A percentile compares a stretch with the other conserved stretches of the same genome.
Evolutionary conservation across 2,329 filamentous ascomycete species (phyloP).

Genomic region (Exophiala sideris): DNA sequence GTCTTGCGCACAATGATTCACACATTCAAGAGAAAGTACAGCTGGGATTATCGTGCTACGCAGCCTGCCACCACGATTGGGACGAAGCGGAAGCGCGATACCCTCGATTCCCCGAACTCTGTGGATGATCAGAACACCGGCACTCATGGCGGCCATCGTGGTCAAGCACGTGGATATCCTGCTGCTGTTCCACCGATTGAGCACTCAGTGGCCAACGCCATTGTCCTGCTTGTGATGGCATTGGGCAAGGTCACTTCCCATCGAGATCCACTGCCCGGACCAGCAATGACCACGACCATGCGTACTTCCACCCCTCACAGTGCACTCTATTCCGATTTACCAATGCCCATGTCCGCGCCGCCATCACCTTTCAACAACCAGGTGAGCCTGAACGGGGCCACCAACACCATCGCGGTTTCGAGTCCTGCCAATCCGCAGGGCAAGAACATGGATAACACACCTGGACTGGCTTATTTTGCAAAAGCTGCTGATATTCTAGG

Average conservation of each 20-base stretch:
- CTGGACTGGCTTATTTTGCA: constrained; percentile 85
- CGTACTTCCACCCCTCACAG: constrained; percentile 31
- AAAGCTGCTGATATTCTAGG: constrained; percentile 83
- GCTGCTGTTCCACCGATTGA: constrained; percentile 32
- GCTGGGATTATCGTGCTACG: constrained; percentile 29
- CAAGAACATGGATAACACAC: constrained; percentile 78
- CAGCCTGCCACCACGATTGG: constrained; percentile 17
- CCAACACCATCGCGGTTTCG: constrained; percentile 3
- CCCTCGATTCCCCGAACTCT: constrained; percentile 21
- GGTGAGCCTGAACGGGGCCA: constrained; percentile 18
- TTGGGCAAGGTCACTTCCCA: constrained; percentile 75
- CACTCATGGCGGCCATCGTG: background rate
- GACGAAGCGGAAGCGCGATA: constrained; percentile 28
- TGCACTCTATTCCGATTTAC: constrained; percentile 23
- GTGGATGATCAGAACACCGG: constrained; percentile 15
- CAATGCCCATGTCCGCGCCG: constrained; percentile 27
- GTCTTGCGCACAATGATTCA: constrained; percentile 53
- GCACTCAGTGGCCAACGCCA: constrained; percentile 71
- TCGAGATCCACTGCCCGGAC: constrained; percentile 50
- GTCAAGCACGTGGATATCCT: constrained; percentile 26
- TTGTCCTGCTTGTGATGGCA: constrained; percentile 78
- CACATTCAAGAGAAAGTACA: constrained; percentile 50
- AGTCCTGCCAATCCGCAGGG: constrained; percentile 40
- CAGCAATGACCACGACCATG: constrained; percentile 33
- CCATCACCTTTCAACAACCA: constrained; percentile 23